phyloP scores from a whole-genome alignment of 2,329 filamentous ascomycete genomes.

The Alternaria metachromatica region DNA sequence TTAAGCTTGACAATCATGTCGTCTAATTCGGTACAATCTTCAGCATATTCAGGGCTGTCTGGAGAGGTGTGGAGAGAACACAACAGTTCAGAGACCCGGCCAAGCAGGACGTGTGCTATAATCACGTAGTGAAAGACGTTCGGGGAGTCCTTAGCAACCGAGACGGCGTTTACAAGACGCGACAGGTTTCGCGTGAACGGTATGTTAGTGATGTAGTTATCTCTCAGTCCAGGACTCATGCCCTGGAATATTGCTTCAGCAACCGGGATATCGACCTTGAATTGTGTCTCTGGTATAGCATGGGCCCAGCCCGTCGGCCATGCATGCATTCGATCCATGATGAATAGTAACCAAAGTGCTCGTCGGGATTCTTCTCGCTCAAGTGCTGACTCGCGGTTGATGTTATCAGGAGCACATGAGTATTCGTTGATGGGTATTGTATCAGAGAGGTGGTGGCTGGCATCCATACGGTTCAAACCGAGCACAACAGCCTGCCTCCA shows the following conservation, averaged over 20 bases:
- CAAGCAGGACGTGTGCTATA: slow-evolving; percentile 38
- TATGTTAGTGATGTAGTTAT: slow-evolving; percentile 2
- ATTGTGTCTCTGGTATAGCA: slow-evolving; percentile 38
- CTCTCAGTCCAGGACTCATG: slow-evolving; percentile 13
- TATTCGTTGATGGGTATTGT: not conserved
- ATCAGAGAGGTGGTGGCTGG: slow-evolving; percentile 1
- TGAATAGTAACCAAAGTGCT: slow-evolving; percentile 41
- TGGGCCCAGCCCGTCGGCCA: slow-evolving; percentile 36
- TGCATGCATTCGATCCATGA: slow-evolving; percentile 35
- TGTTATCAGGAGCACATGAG: not conserved
- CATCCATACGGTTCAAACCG: slow-evolving; percentile 39
- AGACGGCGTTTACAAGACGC: slow-evolving; percentile 21
- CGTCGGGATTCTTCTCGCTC: slow-evolving; percentile 40
- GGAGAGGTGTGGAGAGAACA: slow-evolving; percentile 36
- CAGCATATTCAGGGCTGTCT: slow-evolving; percentile 27
- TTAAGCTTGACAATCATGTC: slow-evolving; percentile 31
- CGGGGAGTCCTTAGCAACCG: slow-evolving; percentile 10
- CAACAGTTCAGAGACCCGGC: slow-evolving; percentile 34
- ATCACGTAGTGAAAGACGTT: slow-evolving; percentile 33
- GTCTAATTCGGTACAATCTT: slow-evolving; percentile 36
- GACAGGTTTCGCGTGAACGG: slow-evolving; percentile 34
- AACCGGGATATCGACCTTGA: slow-evolving; percentile 41
- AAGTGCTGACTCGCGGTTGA: slow-evolving; percentile 9
- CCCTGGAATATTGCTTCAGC: slow-evolving; percentile 31
- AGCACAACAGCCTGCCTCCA: slow-evolving; percentile 42